phyloP scores from a whole-genome alignment of 208 protist genomes.

The Naegleria lovaniensis region DNA sequence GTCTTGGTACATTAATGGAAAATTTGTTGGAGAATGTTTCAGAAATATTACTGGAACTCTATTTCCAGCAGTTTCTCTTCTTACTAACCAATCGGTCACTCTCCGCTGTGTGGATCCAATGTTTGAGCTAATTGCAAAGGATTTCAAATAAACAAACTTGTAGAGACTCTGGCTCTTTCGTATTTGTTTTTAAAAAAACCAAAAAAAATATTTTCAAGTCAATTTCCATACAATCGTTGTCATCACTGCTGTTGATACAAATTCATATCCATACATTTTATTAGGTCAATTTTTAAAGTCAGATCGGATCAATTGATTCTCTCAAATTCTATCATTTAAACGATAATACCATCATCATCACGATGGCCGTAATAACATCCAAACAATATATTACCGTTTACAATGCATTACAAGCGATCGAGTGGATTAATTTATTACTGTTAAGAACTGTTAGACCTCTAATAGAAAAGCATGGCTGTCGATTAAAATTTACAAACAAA shows the following conservation, averaged over 20 bases:
- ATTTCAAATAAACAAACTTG: background rate
- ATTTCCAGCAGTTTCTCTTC: background rate
- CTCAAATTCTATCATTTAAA: no score
- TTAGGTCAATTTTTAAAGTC: no score
- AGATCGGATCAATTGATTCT: no score
- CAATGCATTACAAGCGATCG: background rate
- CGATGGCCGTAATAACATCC: background rate
- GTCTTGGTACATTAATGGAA: background rate
- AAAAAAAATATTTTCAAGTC: no score
- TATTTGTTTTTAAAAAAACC: no score
- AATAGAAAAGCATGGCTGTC: background rate
- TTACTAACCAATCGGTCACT: background rate
- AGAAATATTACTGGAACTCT: constrained; percentile 19
- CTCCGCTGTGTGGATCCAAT: background rate
- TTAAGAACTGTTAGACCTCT: background rate
- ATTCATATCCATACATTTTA: no score
- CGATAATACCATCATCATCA: no score
- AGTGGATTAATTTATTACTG: background rate
- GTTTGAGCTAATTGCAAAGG: background rate
- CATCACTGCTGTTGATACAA: no score
- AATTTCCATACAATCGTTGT: no score
- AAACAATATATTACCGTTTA: background rate
- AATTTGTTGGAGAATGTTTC: constrained; percentile 1
- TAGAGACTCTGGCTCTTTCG: no score
- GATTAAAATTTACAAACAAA: background rate